Base-by-base conservation (phyloP, 176 grass and related monocot species). In the Thinopyrum elongatum region DNA sequence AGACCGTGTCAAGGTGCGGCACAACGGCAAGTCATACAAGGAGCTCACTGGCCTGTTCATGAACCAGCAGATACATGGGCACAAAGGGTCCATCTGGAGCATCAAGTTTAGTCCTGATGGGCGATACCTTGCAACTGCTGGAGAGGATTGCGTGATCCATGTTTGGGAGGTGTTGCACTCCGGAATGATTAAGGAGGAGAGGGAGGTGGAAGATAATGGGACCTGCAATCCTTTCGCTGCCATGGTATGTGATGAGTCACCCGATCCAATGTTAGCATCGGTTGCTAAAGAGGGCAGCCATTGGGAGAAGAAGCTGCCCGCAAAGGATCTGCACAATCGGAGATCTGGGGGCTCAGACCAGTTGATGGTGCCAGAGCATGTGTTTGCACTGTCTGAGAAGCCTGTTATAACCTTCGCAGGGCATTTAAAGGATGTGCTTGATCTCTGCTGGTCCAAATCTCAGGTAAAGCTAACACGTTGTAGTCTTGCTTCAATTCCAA, bases 381-480 rank as follows among this genome's bases (percentile, higher is more conserved):
- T 98, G 59, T 96, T 98, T 92, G 86, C 94, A 82, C 70, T 98
- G 85, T 98, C 93, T 3, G 94, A 95, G 58, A 95, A 91, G 79
- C 97, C 97, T 26, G 84, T 96, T 38, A 92, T 89, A 87, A 94
- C 97, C 80, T 98, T 98, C 22, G 87, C 82, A 86, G 97, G 97
- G 65, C 97, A 98, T 79, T 60, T 80, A 25, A 80, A 86, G 66
- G 97, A 95, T 87, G 94, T 98, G 79, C 97, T 98, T 67, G 97
- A 98, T 79, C 97, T 98, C 81, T 94, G 94, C 60, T 98, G 97
- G 97, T 98, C 97, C 62, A 95, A 96, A 91, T 95, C 92, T 79
- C 92, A 91, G 93, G 97, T 98, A 91, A 76, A 80, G 71, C 10
- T 74, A 31, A 71, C 66, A 63, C 29, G 60, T 74, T 76, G 14